Percentiles rank a stretch among this genome's conserved stretches.
These are phyloP conservation scores for cucumber (Cucumis sativus) DNA, from an alignment of 306 rosid species.

Conservation along the genomic window DNA sequence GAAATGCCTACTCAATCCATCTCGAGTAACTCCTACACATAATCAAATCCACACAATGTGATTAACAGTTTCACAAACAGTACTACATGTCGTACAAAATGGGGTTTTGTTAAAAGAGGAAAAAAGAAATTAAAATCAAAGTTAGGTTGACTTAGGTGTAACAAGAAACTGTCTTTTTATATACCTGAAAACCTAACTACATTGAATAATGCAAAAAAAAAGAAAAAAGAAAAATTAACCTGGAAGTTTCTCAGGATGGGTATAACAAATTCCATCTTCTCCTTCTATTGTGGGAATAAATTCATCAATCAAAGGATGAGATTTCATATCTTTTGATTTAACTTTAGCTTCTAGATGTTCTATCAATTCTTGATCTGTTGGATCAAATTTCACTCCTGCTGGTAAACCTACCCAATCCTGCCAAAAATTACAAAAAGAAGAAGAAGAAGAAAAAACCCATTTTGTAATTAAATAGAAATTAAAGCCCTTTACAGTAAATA, in stretches of 20 bases:
- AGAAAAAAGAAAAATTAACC: slow-evolving; percentile 26
- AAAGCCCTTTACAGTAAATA: too few species aligned
- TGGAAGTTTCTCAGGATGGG: slow-evolving; percentile 99
- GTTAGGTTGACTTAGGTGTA: slow-evolving; percentile 59
- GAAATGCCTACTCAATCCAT: slow-evolving; percentile 88
- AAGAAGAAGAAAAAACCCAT: slow-evolving; percentile 1
- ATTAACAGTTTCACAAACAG: not conserved
- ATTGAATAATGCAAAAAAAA: not conserved
- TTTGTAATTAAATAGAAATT: not conserved
- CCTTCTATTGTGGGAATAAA: slow-evolving; percentile 97
- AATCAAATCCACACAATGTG: not conserved
- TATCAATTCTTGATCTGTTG: slow-evolving; percentile 95
- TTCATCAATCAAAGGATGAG: slow-evolving; percentile 97
- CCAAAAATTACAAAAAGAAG: not conserved
- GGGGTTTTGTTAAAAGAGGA: too few species aligned
- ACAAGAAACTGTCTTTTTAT: slow-evolving; percentile 16
- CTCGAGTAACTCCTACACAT: slow-evolving; percentile 67
- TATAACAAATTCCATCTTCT: slow-evolving; percentile 97
- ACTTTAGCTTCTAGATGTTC: slow-evolving; percentile 98
- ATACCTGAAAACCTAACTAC: slow-evolving; percentile 8
- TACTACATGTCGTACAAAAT: too few species aligned
- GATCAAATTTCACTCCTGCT: slow-evolving; percentile 98
- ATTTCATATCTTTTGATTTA: slow-evolving; percentile 58
- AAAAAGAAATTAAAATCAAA: slow-evolving; percentile 16
- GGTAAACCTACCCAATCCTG: slow-evolving; percentile 99